A percentile compares a stretch with the other conserved stretches of the same genome.
phyloP scores from a whole-genome alignment of 2,329 filamentous ascomycete genomes.

The Cercospora sp. region DNA sequence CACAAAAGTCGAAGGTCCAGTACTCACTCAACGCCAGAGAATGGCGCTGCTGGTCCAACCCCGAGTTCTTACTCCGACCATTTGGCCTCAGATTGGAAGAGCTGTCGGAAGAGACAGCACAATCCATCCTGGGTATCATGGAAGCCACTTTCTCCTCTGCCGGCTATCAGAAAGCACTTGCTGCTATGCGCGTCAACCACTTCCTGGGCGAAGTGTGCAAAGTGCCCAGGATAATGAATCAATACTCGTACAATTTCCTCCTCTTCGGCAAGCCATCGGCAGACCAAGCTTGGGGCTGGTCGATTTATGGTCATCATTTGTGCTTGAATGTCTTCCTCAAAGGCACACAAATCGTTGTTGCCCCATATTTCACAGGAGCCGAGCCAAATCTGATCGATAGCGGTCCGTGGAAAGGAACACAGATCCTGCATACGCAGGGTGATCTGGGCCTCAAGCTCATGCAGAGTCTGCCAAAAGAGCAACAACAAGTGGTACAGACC shows the following conservation, averaged over 20 bases:
- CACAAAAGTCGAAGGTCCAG: constrained; percentile 52
- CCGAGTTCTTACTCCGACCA: constrained; percentile 68
- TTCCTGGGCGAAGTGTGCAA: constrained; percentile 70
- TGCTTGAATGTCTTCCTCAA: constrained; percentile 71
- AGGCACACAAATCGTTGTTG: constrained; percentile 64
- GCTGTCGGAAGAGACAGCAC: constrained; percentile 48
- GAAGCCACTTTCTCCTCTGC: constrained; percentile 63
- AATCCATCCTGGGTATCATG: constrained; percentile 59
- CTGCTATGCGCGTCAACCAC: constrained; percentile 72
- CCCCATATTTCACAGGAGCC: constrained; percentile 76
- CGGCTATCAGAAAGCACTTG: constrained; percentile 69
- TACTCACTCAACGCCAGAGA: constrained; percentile 69
- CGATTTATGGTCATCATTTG: constrained; percentile 77
- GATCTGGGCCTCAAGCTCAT: constrained; percentile 66
- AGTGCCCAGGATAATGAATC: constrained; percentile 66
- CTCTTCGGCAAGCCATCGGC: constrained; percentile 65
- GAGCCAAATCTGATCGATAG: constrained; percentile 74
- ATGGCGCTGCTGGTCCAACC: constrained; percentile 72
- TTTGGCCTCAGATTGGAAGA: constrained; percentile 73
- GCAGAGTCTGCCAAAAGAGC: constrained; percentile 57
- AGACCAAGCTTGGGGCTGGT: constrained; percentile 66
- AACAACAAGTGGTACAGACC: constrained; percentile 56
- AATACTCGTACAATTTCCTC: constrained; percentile 70
- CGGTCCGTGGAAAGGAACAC: constrained; percentile 63
- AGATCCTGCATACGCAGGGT: constrained; percentile 67